Evolutionary conservation across 495 filamentous ascomycete genomes (phyloP).

Genomic region (Xylaria sp.): DNA sequence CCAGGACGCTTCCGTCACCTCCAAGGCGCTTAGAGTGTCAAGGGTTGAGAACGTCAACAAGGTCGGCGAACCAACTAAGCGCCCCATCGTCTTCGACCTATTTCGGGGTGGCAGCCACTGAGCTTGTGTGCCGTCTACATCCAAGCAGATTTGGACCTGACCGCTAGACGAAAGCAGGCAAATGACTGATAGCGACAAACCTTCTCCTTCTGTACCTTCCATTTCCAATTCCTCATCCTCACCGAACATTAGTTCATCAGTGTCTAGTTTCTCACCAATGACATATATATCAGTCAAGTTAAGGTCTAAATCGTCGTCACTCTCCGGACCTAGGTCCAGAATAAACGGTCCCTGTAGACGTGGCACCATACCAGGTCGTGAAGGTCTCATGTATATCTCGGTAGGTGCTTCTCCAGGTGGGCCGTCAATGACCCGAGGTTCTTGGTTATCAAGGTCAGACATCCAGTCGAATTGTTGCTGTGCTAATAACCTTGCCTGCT

Average conservation of each 20-base stretch:
- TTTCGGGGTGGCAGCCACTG: constrained; percentile 77
- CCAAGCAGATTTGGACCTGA: constrained; percentile 78
- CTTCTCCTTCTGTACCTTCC: constrained; percentile 65
- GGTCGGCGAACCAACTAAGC: constrained; percentile 40
- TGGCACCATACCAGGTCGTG: constrained; percentile 73
- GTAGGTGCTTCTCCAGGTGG: constrained; percentile 47
- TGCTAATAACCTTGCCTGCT: constrained; percentile 64
- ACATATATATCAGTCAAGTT: constrained; percentile 61
- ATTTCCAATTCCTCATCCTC: constrained; percentile 62
- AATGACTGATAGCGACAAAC: constrained; percentile 73
- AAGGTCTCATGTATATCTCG: constrained; percentile 74
- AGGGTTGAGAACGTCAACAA: constrained; percentile 63
- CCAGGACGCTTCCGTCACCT: constrained; percentile 63
- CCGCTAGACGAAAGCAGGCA: constrained; percentile 78
- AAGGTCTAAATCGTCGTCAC: constrained; percentile 72
- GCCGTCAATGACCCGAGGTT: constrained; percentile 61
- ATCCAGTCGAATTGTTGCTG: constrained; percentile 83
- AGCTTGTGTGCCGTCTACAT: constrained; percentile 79
- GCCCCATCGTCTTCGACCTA: constrained; percentile 52
- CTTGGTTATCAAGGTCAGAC: constrained; percentile 78
- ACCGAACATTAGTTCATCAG: constrained; percentile 65
- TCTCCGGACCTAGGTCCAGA: constrained; percentile 67
- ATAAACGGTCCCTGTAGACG: constrained; percentile 87
- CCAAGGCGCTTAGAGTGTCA: constrained; percentile 63
- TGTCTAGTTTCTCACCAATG: constrained; percentile 61